Evolutionary conservation across 1,139 yeast genomes (phyloP), one percentile per base, ranked within the genome.

Genomic region (Kluyveromyces marxianus): DNA sequence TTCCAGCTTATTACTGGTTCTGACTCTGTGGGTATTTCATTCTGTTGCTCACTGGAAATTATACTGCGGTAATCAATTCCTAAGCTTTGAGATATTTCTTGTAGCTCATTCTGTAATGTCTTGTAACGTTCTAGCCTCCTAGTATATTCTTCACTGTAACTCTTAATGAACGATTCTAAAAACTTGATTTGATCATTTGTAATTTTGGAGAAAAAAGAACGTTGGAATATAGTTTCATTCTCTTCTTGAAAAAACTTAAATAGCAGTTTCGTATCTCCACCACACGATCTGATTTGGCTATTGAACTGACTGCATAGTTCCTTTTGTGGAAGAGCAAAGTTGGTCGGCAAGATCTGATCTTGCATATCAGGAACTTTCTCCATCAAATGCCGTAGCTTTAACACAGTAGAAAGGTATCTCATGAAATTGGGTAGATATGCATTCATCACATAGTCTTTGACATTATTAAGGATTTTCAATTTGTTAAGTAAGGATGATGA

Each of bases 401-500:
- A 48, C 29, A 55, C 50, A 3, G 53, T 49, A 7, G 56, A 44
- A 24, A 65, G 39, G 47, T 50, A 66, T 24, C 41, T 52, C 31
- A 53, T 29, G 4, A 67, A 46, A 41, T 58, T 54, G 3, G 64
- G 64, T 32, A 59, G 51, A 48, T 65, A 68, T 4, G 56, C 57
- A 10, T 54, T 57, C 41, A 64, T 50, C 3, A 68, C 61, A 44
- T 52, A 60, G 25, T 49, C 55, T 47, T 60, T 60, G 3, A 66
- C 66, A 28, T 62, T 52, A 7, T 55, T 53, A 31, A 68, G 50
- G 2, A 64, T 52, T 29, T 62, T 62, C 43, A 61, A 59, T 44
- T 63, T 54, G 38, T 58, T 64, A 32, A 69, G 54, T 21, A 68
- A 61, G 8, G 66, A 50, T 1, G 59, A 65, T 34, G 60, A 60